phyloP scores from a whole-genome alignment of 352 stramenopile species.

The Pythium aquatile region DNA sequence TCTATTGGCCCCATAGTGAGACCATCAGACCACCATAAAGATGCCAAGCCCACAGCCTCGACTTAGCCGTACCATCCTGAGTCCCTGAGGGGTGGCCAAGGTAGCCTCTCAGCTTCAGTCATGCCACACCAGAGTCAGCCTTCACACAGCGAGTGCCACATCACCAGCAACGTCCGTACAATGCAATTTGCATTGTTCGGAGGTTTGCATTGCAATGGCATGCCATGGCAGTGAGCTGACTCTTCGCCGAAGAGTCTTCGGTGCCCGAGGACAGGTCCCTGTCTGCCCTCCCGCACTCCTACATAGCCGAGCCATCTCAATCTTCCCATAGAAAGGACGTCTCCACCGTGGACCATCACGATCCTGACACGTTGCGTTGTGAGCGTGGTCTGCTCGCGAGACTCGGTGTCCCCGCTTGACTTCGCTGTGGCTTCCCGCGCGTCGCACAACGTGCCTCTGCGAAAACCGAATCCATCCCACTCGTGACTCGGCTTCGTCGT shows the following conservation, averaged over 20 bases:
- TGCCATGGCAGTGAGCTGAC: background rate
- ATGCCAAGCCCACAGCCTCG: too few relatives aligned
- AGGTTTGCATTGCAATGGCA: too few relatives aligned
- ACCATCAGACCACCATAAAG: background rate
- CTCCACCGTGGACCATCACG: background rate
- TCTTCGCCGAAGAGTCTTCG: background rate
- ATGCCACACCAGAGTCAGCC: too few relatives aligned
- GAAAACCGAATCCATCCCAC: too few relatives aligned
- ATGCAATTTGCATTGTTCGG: too few relatives aligned
- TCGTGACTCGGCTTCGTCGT: background rate
- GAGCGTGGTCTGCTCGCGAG: background rate
- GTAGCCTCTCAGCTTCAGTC: too few relatives aligned
- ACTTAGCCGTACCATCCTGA: too few relatives aligned
- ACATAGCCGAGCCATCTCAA: conserved; percentile 1
- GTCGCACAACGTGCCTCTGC: background rate
- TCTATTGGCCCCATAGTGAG: background rate
- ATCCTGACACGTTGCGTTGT: too few relatives aligned
- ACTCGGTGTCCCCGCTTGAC: conserved; percentile 1
- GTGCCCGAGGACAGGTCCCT: background rate
- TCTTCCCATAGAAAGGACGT: background rate
- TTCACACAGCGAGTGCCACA: too few relatives aligned
- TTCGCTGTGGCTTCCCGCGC: background rate
- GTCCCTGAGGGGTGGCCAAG: too few relatives aligned
- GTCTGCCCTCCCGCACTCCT: background rate
- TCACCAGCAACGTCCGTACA: too few relatives aligned